Evolutionary conservation across 768 basidiomycete genomes (phyloP), one percentile per base, ranked within the genome.

Genomic region (Boletus sensibilis): DNA sequence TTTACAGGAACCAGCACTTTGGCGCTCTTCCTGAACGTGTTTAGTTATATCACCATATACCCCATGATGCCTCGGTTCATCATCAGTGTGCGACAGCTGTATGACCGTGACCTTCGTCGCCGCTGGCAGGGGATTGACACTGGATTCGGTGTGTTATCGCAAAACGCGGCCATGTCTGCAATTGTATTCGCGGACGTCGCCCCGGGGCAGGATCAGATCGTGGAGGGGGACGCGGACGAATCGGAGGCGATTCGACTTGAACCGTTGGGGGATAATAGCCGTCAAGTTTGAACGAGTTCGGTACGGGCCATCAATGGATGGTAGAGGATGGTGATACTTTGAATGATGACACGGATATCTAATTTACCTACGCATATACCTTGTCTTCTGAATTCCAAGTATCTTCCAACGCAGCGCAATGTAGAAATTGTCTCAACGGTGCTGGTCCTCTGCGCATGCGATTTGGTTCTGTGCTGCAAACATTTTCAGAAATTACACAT

Each of bases 71-170:
- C 61, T 4, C 52, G 48, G n/a, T 54, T 61, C 25, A 44, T 61
- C 33, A 50, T 61, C n/a, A 44, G 48, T 13, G 14, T 62, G 23
- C 55, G 60, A 20, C 53, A 44, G n/a, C 12, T 55, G 27, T 50
- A 46, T 4, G 41, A 45, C 3, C 45, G 31, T 4, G 46, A 39
- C 4, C 4, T 21, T 4, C 27, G 8, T 20, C 14, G 9, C 0
- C 21, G 23, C 11, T 23, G 13, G 1, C 55, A 23, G 14, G 55
- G 45, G 1, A 35, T 54, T 1, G 59, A 62, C 23, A 44, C 59
- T 6, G 59, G 59, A 18, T 57, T 54, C 10, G 59, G 55, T 0
- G 33, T 48, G 3, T 2, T 16, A 5, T 52, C 50, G 3, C 55
- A 5, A 41, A 37, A 39, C 13, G 23, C 18, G 8, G 25, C 6